Base-by-base conservation (phyloP, 202 grass and related monocot species). In the Alloteropsis angusta region DNA sequence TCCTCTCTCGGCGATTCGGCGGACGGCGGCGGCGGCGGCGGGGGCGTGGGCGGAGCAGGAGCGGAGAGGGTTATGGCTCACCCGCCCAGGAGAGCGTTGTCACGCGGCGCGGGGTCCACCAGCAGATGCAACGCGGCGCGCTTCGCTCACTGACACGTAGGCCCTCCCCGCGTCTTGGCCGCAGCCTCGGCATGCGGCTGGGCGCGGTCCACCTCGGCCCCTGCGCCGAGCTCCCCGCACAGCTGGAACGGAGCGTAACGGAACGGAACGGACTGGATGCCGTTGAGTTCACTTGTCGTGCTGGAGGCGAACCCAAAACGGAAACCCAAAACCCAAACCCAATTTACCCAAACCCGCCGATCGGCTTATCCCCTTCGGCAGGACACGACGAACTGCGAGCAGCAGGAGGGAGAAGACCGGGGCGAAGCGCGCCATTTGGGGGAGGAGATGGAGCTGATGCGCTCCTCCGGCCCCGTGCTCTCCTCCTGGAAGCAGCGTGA, bases 291-390 rank as follows among this genome's bases (percentile, higher is more conserved):
- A 16, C 10, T 4, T 9, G 3, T 2, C 4, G 15, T 9, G 28
- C 37, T 5, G 63, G 15, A 32, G 10, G 13, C 19, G 47, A 53
- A 4, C 12, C n/a, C 36, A 22, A 38, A 38, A 54, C 30, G 30
- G 5, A 35, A 71, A 37, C 46, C 62, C 63, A 9, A 54, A 67
- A 46, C 76, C 47, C 34, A 37, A 38, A 37, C 30, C 48, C 9
- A 35, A 71, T n/a, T n/a, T n/a, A 49, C 47, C 63, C 63, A 5
- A 55, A 68, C 61, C 76, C 48, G n/a, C 48, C 36, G 49, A 44
- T 79, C 16, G 6, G 65, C 72, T 89, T 85, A 85, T 82, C 82
- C 78, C 82, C 78, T 85, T 26, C 72, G 35, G 39, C 16, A 2
- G 25, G 43, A 63, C 61, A 65, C 4, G 61, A 39, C 17, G 35